These are phyloP conservation scores for Acrodontium crateriforme DNA, from an alignment of 2,329 filamentous ascomycete genomes.

Conservation along the genomic window DNA sequence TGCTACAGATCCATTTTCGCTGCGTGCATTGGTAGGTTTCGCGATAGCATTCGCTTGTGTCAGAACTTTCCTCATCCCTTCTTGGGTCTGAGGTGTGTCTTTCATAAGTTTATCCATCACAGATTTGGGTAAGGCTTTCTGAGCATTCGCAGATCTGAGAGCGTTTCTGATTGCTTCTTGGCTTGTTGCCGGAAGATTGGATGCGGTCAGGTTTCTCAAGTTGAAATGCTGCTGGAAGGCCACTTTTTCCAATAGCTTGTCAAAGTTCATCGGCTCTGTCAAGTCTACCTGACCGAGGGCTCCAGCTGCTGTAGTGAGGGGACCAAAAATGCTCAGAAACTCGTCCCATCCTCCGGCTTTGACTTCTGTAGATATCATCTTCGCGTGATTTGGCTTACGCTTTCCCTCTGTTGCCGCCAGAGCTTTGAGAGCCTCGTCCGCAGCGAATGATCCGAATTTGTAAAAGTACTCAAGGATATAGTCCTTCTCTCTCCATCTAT, in stretches of 20 bases:
- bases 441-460: conserved; percentile 63
- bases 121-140: conserved; percentile 14
- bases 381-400: conserved; percentile 25
- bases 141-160: conserved; percentile 17
- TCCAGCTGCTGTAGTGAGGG: conserved; percentile 36
- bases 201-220: conserved; percentile 14
- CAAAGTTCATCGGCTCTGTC: conserved; percentile 23
- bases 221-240: conserved; percentile 20
- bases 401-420: conserved; percentile 25
- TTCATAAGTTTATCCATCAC: conserved; percentile 18
- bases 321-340: conserved; percentile 38
- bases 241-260: conserved; percentile 20
- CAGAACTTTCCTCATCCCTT: conserved; percentile 15
- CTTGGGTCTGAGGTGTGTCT: conserved; percentile 16
- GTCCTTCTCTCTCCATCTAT: conserved; percentile 88
- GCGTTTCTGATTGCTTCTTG: conserved; percentile 20
- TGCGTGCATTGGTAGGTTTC: conserved; percentile 13
- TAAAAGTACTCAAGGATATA: conserved; percentile 69
- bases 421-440: conserved; percentile 36
- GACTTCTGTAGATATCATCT: conserved; percentile 35
- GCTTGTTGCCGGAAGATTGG: conserved; percentile 14
- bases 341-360: conserved; percentile 37
- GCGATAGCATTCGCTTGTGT: too few species aligned
- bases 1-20: conserved; percentile 10
- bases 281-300: conserved; percentile 32